Evolutionary conservation across 1,284 basidiomycete species (phyloP).

Genomic region (Veloboletus limbatus): DNA sequence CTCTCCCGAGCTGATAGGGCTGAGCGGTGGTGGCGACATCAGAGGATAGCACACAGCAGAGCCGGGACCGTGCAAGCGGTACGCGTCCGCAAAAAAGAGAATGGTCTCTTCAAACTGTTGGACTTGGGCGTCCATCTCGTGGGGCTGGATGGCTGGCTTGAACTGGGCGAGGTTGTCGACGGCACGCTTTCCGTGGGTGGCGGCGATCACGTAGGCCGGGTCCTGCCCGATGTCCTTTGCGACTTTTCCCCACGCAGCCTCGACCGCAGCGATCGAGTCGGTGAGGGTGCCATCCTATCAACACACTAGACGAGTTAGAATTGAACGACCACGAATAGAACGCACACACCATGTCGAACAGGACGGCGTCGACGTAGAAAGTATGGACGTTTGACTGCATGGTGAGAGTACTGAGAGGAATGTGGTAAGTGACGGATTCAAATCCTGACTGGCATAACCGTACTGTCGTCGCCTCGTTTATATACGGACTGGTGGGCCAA

Average conservation of each 20-base stretch:
- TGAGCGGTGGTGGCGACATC: conserved; percentile 22
- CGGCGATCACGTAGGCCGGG: conserved; percentile 61
- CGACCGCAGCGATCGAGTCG: conserved; percentile 74
- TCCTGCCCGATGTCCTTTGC: conserved; percentile 68
- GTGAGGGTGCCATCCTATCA: conserved; percentile 68
- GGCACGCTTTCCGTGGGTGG: conserved; percentile 75
- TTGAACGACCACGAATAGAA: conserved; percentile 1
- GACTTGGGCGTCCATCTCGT: conserved; percentile 70
- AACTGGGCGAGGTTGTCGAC: conserved; percentile 62
- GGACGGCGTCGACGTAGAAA: conserved; percentile 59
- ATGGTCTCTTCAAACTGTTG: conserved; percentile 68
- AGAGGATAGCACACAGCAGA: conserved; percentile 30
- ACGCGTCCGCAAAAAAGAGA: conserved; percentile 71
- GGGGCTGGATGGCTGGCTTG: conserved; percentile 53
- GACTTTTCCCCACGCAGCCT: conserved; percentile 77
- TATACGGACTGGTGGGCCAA: conserved; percentile 16
- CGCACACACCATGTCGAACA: conserved; percentile 68
- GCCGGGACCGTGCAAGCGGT: conserved; percentile 44
- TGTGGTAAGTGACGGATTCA: conserved; percentile 1
- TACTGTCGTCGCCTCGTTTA: conserved; percentile 17
- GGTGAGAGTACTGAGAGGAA: not conserved
- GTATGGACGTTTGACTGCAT: conserved; percentile 29
- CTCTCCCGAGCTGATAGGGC: conserved; percentile 37
- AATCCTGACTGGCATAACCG: conserved; percentile 12
- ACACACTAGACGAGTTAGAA: conserved; percentile 23